Percentiles rank a stretch among this genome's conserved stretches.
Evolutionary conservation across 176 grass and related monocot genomes (phyloP).

Genomic region (Carex parvula): DNA sequence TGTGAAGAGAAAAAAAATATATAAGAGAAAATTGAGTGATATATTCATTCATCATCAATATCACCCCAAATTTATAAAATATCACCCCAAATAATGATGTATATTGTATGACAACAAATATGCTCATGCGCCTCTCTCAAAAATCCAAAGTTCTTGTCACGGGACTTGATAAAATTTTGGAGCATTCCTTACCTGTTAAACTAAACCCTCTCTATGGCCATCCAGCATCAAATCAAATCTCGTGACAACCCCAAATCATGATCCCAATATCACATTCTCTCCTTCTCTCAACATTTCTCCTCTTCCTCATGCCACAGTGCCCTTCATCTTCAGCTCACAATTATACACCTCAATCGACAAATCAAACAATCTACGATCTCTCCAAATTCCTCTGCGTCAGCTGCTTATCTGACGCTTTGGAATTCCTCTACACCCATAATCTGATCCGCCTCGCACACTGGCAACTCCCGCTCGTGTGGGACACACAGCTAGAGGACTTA

Average conservation of each 20-base stretch:
- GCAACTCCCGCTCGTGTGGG: conserved; percentile 57
- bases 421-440: conserved; percentile 69
- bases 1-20: background rate
- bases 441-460: conserved; percentile 41
- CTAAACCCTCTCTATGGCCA: background rate
- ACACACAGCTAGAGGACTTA: conserved; percentile 38
- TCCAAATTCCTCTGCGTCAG: conserved; percentile 35
- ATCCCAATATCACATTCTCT: background rate
- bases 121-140: background rate
- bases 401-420: conserved; percentile 48
- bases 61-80: too few species aligned
- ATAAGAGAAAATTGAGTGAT: background rate
- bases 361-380: conserved; percentile 34
- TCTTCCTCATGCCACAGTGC: background rate
- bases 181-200: background rate
- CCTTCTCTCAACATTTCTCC: background rate
- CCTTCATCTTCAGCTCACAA: background rate
- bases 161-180: background rate
- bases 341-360: background rate
- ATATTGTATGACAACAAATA: background rate
- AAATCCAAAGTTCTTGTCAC: conserved; percentile 1
- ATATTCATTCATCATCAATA: too few species aligned
- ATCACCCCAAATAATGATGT: background rate
- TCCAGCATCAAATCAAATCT: background rate
- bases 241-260: conserved; percentile 13